Percentiles rank a stretch among this genome's conserved stretches.
These are phyloP conservation scores for Hygrocybe punicea DNA, from an alignment of 768 basidiomycete genomes.

Conservation along the genomic window DNA sequence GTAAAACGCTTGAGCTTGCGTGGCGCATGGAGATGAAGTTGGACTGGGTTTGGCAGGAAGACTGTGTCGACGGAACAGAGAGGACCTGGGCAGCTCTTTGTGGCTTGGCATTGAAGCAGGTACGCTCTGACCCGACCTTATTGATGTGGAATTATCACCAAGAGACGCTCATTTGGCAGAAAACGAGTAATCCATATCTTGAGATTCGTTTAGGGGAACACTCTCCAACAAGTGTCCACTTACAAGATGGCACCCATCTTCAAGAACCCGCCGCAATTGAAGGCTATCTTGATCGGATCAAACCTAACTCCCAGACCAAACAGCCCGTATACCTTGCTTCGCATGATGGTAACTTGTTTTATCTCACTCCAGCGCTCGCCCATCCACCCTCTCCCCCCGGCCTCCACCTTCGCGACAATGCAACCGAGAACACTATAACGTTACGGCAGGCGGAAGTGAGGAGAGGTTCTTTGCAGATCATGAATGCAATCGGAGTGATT, in stretches of 20 bases:
- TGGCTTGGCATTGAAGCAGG: slow-evolving; percentile 72
- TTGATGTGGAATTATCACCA: neutral
- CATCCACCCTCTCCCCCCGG: slow-evolving; percentile 72
- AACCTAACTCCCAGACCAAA: slow-evolving; percentile 52
- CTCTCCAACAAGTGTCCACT: slow-evolving; percentile 45
- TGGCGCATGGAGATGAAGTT: slow-evolving; percentile 73
- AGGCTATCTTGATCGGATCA: slow-evolving; percentile 77
- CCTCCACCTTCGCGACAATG: slow-evolving; percentile 26
- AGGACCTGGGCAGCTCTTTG: slow-evolving; percentile 74
- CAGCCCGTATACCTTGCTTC: slow-evolving; percentile 66
- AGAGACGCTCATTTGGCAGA: slow-evolving; percentile 7
- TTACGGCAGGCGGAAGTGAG: slow-evolving; percentile 53
- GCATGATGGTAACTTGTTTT: slow-evolving; percentile 73
- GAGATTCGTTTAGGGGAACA: slow-evolving; percentile 79
- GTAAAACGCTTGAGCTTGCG: slow-evolving; percentile 64
- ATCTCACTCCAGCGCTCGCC: slow-evolving; percentile 47
- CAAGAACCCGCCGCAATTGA: slow-evolving; percentile 80
- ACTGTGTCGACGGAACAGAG: slow-evolving; percentile 56
- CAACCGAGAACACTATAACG: slow-evolving; percentile 31
- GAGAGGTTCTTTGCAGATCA: slow-evolving; percentile 62
- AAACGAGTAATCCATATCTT: slow-evolving; percentile 45
- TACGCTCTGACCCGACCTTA: slow-evolving; percentile 28
- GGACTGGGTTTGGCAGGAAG: slow-evolving; percentile 84
- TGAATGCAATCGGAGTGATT: slow-evolving; percentile 60
- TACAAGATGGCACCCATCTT: slow-evolving; percentile 48